These are phyloP conservation scores for Beauveria brongniartii DNA, from an alignment of 2,329 filamentous ascomycete species.

Conservation along the genomic window DNA sequence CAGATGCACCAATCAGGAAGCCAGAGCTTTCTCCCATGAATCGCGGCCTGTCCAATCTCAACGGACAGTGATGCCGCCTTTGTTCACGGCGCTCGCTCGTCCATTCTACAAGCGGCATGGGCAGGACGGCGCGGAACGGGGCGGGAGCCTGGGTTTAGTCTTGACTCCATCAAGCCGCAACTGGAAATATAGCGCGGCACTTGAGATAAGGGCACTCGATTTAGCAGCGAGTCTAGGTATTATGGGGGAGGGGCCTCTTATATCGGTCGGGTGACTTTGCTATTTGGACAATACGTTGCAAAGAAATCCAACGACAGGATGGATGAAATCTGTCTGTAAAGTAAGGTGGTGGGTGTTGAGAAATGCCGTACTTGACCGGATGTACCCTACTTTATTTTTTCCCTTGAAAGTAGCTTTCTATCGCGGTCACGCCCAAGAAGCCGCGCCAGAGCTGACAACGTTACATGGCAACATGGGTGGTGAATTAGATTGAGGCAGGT, in stretches of 20 bases:
- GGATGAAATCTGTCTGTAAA: neutral
- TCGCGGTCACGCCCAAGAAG: neutral
- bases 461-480: neutral
- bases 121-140: neutral
- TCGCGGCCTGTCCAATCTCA: neutral
- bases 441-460: neutral
- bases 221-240: too few relatives aligned
- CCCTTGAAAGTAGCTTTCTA: neutral
- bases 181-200: neutral
- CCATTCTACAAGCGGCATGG: neutral
- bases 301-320: neutral
- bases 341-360: neutral
- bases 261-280: too few relatives aligned
- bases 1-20: conserved; percentile 3
- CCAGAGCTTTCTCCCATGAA: neutral
- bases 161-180: neutral
- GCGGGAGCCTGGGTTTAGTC: too few relatives aligned
- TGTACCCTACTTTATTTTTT: neutral
- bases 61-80: neutral
- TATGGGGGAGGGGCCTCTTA: too few relatives aligned
- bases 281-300: neutral
- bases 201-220: too few relatives aligned
- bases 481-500: neutral
- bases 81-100: neutral
- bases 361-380: conserved; percentile 4